phyloP scores from a whole-genome alignment of 306 rosid genomes.

The barrel medic (Medicago truncatula) region DNA sequence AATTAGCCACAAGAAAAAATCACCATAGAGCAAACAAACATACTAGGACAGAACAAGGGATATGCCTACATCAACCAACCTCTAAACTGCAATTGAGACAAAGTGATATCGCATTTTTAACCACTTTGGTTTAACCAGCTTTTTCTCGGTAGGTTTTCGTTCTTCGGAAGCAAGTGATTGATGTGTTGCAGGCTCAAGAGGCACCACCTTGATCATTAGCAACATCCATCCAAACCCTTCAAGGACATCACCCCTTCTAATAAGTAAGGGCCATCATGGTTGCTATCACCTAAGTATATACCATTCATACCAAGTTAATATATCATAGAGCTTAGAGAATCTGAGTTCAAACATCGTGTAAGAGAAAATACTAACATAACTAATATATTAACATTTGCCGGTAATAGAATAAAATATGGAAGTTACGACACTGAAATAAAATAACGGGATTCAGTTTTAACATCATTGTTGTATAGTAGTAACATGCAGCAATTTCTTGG shows the following conservation, averaged over 20 bases:
- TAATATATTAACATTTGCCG: background rate
- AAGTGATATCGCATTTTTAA: slow-evolving; percentile 64
- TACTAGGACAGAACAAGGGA: too few relatives aligned
- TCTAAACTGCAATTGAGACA: background rate
- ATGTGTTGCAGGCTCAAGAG: slow-evolving; percentile 25
- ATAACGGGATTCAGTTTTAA: too few relatives aligned
- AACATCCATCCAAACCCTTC: slow-evolving; percentile 48
- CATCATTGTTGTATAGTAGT: too few relatives aligned
- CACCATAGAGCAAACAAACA: too few relatives aligned
- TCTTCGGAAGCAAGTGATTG: slow-evolving; percentile 61
- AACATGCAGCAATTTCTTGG: too few relatives aligned
- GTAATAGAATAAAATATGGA: too few relatives aligned
- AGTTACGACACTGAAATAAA: background rate
- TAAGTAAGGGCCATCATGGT: slow-evolving; percentile 58
- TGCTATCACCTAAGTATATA: slow-evolving; percentile 50
- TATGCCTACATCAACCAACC: slow-evolving; percentile 21
- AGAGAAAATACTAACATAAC: background rate
- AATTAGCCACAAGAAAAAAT: too few relatives aligned
- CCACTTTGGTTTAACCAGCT: slow-evolving; percentile 86
- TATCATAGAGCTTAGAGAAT: background rate
- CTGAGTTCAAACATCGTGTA: background rate
- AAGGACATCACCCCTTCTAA: slow-evolving; percentile 65
- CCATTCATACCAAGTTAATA: slow-evolving; percentile 12
- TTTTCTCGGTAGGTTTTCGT: slow-evolving; percentile 69
- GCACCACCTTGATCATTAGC: slow-evolving; percentile 47